Base-by-base conservation (phyloP, 2,329 filamentous ascomycete species). In the Fusarium verticillioides region DNA sequence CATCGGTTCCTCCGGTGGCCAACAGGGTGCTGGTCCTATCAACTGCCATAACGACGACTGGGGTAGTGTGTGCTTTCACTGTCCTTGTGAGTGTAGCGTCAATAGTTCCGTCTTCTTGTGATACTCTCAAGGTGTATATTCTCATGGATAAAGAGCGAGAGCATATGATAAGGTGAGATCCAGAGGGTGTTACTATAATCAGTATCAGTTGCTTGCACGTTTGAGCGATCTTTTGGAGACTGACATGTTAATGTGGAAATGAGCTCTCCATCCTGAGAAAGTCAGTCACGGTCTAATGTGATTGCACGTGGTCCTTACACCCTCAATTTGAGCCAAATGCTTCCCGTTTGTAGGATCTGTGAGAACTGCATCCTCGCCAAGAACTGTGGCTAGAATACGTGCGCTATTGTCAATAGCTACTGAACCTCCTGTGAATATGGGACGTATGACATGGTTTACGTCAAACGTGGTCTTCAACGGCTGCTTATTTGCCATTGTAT, bases 91-190 rank as follows among this genome's bases (percentile, higher is more conserved):
- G 89, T 56, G 92, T 90, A 26, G 91, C 83, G 60, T 91, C 89
- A 69, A 95, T 87, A 9, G 85, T 83, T 52, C 86, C 86, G 42
- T 89, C 86, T 26, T 88, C 86, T 34, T 85, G 85, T 26, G 89
- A 89, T 32, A 87, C 85, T 58, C 88, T 87, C 32, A 99, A 86
- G 23, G 92, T 84, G 83, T 94, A 98, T 74, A 98, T 95, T 79
- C 94, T 93, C 95, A 98, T 97, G 11, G 95, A 95, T 61, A 98
- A 87, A n/a, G 96, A 98, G 75, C 96, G 92, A 23, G 96, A 99
- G 85, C 95, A 98, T 75, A 97, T 85, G 73, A 97, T 91, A 62
- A 98, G 88, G 82, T 98, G 94, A 32, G 94, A 95, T 13, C 91
- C 94, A 69, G 93, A 94, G 2, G 95, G 95, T 1, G 96, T 97